Percentiles rank a stretch among this genome's conserved stretches.
These are phyloP conservation scores for Colletotrichum siamense DNA, from an alignment of 2,329 filamentous ascomycete species.

Conservation along the genomic window DNA sequence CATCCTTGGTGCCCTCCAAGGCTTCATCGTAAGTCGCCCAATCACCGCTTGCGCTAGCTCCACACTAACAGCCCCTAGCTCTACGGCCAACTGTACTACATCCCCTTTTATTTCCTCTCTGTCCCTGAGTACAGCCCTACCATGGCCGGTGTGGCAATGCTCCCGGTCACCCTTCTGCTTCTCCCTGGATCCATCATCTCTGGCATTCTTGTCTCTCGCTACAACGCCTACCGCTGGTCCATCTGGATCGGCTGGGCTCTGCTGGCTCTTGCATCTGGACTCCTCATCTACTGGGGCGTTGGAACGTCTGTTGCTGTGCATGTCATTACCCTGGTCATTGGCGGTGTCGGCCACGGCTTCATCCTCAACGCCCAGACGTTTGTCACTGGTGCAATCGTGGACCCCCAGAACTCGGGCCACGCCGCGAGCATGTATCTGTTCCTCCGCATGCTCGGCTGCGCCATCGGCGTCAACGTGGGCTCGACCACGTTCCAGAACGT, in stretches of 20 bases:
- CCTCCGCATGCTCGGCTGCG: conserved; percentile 23
- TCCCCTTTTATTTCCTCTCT: conserved; percentile 44
- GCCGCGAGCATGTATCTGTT: conserved; percentile 25
- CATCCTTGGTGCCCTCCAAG: conserved; percentile 35
- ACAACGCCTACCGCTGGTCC: conserved; percentile 41
- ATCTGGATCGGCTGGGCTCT: conserved; percentile 41
- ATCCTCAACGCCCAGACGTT: conserved; percentile 28
- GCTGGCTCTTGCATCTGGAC: conserved; percentile 16
- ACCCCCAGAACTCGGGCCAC: conserved; percentile 19
- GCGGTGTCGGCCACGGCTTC: conserved; percentile 25
- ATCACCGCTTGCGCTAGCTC: not conserved
- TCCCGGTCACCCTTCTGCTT: conserved; percentile 36
- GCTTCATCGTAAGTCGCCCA: conserved; percentile 34
- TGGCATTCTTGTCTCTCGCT: conserved; percentile 32
- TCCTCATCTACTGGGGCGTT: conserved; percentile 23
- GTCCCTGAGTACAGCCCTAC: conserved; percentile 36
- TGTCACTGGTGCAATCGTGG: conserved; percentile 24
- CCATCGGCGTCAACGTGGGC: conserved; percentile 25
- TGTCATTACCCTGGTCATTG: conserved; percentile 19
- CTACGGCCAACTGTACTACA: conserved; percentile 37
- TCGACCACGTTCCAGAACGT: conserved; percentile 26
- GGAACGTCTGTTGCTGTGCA: conserved; percentile 16
- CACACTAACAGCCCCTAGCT: conserved; percentile 15
- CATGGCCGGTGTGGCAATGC: conserved; percentile 37
- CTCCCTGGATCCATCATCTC: conserved; percentile 37